Conservation (phyloP, 2,329 filamentous ascomycete species). For the Phialophora chinensis region DNA sequence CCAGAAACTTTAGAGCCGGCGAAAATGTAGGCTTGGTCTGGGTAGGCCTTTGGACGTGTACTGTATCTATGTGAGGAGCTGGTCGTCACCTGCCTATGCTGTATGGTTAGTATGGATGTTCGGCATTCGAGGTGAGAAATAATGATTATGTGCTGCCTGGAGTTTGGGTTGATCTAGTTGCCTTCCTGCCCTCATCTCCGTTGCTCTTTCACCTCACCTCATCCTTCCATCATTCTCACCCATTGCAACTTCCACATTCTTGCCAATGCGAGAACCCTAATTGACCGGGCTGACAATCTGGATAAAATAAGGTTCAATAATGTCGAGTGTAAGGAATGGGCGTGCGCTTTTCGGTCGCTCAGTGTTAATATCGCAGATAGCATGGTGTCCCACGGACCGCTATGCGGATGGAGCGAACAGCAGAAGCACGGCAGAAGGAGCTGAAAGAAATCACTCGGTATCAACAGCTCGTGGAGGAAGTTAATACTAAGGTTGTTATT, state of each 20-base stretch:
- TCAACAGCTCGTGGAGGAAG: conserved; percentile 69
- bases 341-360: no score
- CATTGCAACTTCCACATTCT: neutral
- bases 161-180: neutral
- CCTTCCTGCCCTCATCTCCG: neutral
- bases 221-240: neutral
- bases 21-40: neutral
- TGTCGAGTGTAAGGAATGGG: conserved; percentile 37
- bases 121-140: neutral
- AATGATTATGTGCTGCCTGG: conserved; percentile 20
- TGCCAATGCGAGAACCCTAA: neutral
- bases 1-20: neutral
- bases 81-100: conserved; percentile 29
- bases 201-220: conserved; percentile 18
- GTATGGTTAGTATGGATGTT: conserved; percentile 22
- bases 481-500: conserved; percentile 66
- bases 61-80: conserved; percentile 33
- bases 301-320: conserved; percentile 7
- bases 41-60: neutral
- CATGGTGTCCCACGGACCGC: conserved; percentile 80
- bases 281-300: neutral
- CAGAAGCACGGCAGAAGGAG: conserved; percentile 74
- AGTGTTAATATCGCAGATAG: conserved; percentile 53
- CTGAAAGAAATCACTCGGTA: conserved; percentile 78
- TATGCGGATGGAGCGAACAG: conserved; percentile 64